phyloP scores from a whole-genome alignment of 73 alveolate genomes.

The Paramecium bursaria region DNA sequence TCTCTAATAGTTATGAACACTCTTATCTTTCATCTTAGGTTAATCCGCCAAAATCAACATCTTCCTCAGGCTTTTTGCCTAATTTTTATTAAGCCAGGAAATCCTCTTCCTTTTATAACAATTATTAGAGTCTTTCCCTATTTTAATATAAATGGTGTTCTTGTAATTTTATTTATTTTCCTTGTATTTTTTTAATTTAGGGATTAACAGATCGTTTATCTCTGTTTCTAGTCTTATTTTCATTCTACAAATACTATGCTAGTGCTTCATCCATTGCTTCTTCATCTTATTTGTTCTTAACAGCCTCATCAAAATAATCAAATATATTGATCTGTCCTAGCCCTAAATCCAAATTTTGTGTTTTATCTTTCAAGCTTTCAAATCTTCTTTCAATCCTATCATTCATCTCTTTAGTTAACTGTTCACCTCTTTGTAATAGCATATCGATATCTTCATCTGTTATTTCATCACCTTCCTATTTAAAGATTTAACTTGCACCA shows the following conservation, averaged over 20 bases:
- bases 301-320: conserved; percentile 95
- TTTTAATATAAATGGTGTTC: conserved; percentile 83
- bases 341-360: conserved; percentile 52
- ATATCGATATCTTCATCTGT: conserved; percentile 95
- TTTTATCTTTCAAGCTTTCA: conserved; percentile 88
- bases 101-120: conserved; percentile 80
- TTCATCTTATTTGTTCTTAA: conserved; percentile 81
- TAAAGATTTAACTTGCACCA: conserved; percentile 97
- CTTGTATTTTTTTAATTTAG: conserved; percentile 74
- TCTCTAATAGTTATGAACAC: conserved; percentile 69
- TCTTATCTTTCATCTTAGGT: conserved; percentile 86
- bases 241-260: conserved; percentile 57
- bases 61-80: conserved; percentile 55
- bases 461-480: conserved; percentile 74
- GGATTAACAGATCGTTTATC: conserved; percentile 69
- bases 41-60: conserved; percentile 71
- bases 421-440: conserved; percentile 90
- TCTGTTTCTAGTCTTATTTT: conserved; percentile 73
- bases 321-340: conserved; percentile 79
- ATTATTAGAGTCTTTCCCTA: conserved; percentile 76
- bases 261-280: conserved; percentile 77
- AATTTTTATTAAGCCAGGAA: conserved; percentile 65
- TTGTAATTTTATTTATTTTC: conserved; percentile 76
- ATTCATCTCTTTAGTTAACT: conserved; percentile 80
- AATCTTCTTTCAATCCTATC: conserved; percentile 62